Percentiles rank a stretch among this genome's conserved stretches.
Conservation (phyloP, 2,329 filamentous ascomycete genomes). For the Colletotrichum camelliae region DNA sequence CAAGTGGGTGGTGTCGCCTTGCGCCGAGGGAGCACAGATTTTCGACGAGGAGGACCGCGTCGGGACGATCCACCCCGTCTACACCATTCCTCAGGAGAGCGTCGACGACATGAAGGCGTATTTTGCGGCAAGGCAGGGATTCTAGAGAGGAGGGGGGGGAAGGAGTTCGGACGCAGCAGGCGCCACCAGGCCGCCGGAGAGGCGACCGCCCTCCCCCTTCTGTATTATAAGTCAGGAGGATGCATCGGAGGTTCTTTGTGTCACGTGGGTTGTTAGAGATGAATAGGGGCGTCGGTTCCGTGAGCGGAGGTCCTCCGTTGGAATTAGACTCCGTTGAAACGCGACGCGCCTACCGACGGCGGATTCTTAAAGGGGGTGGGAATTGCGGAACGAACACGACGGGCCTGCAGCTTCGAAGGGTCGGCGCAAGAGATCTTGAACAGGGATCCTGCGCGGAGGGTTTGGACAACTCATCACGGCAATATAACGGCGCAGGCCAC, state of each 20-base stretch:
- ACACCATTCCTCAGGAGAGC: conserved; percentile 76
- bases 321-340: background rate
- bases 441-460: conserved; percentile 7
- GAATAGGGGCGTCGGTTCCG: background rate
- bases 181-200: conserved; percentile 3
- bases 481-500: conserved; percentile 7
- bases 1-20: conserved; percentile 53
- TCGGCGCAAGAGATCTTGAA: conserved; percentile 6
- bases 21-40: conserved; percentile 59
- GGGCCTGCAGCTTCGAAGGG: conserved; percentile 2
- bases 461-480: conserved; percentile 22
- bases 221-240: background rate
- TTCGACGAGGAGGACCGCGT: conserved; percentile 77
- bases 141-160: conserved; percentile 39
- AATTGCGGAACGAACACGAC: conserved; percentile 5
- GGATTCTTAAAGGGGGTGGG: background rate
- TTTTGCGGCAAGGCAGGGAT: conserved; percentile 64
- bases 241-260: background rate
- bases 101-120: conserved; percentile 70
- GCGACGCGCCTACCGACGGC: background rate
- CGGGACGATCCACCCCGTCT: conserved; percentile 79
- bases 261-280: background rate
- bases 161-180: background rate
- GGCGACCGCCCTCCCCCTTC: conserved; percentile 5
- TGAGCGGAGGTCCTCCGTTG: background rate